phyloP scores from a whole-genome alignment of 2,329 filamentous ascomycete species.

The Phialocephala subalpina region DNA sequence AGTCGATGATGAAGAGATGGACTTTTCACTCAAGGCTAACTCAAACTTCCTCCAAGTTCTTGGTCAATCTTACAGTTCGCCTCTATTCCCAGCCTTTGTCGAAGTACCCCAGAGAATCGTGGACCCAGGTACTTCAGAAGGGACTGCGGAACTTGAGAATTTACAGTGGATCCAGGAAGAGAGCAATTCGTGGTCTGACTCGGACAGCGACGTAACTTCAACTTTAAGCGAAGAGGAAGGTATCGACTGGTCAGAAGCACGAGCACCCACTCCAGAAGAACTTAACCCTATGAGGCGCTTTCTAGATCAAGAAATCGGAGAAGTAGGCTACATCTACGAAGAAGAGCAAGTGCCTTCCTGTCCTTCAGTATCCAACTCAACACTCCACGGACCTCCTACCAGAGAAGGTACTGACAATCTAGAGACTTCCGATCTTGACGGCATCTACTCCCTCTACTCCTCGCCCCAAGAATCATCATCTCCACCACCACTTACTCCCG shows the following conservation, averaged over 20 bases:
- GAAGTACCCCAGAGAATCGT: background rate
- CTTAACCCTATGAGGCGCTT: background rate
- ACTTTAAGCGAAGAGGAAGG: background rate
- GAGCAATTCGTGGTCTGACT: background rate
- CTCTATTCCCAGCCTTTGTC: background rate
- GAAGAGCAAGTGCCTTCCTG: background rate
- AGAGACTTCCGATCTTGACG: background rate
- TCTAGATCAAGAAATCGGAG: background rate
- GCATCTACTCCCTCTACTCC: background rate
- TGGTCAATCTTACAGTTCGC: background rate
- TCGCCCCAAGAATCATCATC: background rate
- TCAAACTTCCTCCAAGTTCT: no score
- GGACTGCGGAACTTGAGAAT: background rate
- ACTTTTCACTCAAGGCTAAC: no score
- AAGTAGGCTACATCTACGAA: background rate
- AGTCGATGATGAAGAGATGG: no score
- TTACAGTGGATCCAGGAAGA: background rate
- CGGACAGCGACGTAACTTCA: background rate
- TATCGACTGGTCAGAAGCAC: no score
- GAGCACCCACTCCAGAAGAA: background rate
- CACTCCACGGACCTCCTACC: background rate
- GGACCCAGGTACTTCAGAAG: background rate
- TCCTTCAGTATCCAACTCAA: background rate
- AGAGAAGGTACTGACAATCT: background rate
- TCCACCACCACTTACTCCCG: background rate